Base-by-base conservation (phyloP, 1,139 yeast genomes). In the Diutina rugosa region DNA sequence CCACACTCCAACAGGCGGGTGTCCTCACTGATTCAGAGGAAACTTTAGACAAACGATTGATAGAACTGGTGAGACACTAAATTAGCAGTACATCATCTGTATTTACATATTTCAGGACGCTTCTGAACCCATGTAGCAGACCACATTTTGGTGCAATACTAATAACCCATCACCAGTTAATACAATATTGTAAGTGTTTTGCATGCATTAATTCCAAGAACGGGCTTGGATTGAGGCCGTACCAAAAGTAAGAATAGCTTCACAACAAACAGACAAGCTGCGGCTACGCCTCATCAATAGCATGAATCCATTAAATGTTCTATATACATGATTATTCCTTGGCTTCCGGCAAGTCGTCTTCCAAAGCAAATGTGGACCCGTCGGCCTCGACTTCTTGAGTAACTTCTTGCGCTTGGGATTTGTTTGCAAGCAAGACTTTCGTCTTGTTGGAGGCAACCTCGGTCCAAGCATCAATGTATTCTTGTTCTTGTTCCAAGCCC, bases 401-500 rank as follows among this genome's bases (percentile, higher is more conserved):
- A 6, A 28, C 51, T 21, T 47, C 51, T 29, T 28, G 38, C 29
- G 51, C 44, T 10, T 49, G 38, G 29, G 28, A 49, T 35, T 45
- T 28, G 21, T 45, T 51, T 18, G 46, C 56, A 14, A 8, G n/a
- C 56, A 72, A 66, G 55, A 79, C 69, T 65, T 77, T 77, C 32
- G 90, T 81, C 64, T 73, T 73, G 62, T 78, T 80, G 53, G 74
- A 68, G n/a, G 96, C 97, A 59, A 84, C 81, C 58, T 69, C 70
- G 61, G 81, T 82, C 96, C 97, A 91, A 59, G 78, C 75, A 61
- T 84, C 86, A 57, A 91, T 78, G 56, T 79, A 79, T 61, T 75
- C 73, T 67, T 87, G 90, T 72, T 93, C 98, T 63, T 78, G 77
- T 58, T 78, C 76, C 58, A 88, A 70, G 62, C 95, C 96, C 66